phyloP scores from a whole-genome alignment of 345 rosid species.

The Hevea brasiliensis region DNA sequence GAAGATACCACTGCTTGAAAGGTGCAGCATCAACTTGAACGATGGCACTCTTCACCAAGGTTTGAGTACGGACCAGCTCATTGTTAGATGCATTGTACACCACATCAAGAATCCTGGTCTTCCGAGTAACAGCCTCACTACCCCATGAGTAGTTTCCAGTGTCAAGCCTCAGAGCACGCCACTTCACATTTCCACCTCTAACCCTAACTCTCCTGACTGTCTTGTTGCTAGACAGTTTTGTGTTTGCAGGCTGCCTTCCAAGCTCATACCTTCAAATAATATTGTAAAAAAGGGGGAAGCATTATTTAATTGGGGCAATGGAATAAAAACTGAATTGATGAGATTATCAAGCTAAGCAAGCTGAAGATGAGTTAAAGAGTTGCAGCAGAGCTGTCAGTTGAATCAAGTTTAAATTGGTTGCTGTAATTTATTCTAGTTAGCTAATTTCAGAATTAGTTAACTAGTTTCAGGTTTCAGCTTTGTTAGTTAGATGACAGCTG shows the following conservation, averaged over 20 bases:
- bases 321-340: too few species aligned
- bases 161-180: constrained; percentile 37
- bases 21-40: constrained; percentile 36
- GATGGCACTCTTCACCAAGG: constrained; percentile 33
- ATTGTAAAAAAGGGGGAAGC: neutral
- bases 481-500: too few species aligned
- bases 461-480: too few species aligned
- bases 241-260: constrained; percentile 34
- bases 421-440: too few species aligned
- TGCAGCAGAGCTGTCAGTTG: too few species aligned
- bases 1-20: constrained; percentile 37
- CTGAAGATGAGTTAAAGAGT: too few species aligned
- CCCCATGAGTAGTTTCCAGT: constrained; percentile 40
- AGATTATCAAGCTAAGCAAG: too few species aligned
- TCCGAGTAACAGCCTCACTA: constrained; percentile 33
- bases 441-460: too few species aligned
- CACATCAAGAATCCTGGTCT: constrained; percentile 35
- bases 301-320: neutral
- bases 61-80: constrained; percentile 35
- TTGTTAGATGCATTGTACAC: constrained; percentile 37
- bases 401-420: too few species aligned
- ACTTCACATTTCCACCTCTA: constrained; percentile 34
- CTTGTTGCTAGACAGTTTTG: constrained; percentile 35
- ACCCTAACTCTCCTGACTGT: constrained; percentile 36
- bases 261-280: constrained; percentile 29